Conservation (phyloP, 2,329 filamentous ascomycete species). For the Penicillium sclerotiorum region DNA sequence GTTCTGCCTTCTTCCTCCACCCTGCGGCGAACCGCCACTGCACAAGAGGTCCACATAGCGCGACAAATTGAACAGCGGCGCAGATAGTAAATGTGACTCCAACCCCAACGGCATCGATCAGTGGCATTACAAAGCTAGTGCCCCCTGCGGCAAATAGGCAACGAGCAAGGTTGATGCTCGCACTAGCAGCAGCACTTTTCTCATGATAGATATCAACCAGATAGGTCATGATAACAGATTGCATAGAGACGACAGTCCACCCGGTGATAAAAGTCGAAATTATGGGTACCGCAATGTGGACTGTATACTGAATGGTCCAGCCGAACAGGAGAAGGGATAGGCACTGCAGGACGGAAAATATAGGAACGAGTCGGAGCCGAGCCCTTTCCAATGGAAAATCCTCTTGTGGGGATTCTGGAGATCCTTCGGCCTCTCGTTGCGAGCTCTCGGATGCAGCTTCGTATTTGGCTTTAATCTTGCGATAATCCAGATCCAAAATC, state of each 20-base stretch:
- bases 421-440: neutral
- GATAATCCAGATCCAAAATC: constrained; percentile 57
- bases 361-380: constrained; percentile 52
- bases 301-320: constrained; percentile 54
- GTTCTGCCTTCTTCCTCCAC: constrained; percentile 36
- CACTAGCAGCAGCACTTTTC: constrained; percentile 55
- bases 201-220: constrained; percentile 57
- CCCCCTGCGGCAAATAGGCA: constrained; percentile 57
- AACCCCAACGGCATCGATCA: constrained; percentile 51
- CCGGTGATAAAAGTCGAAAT: constrained; percentile 56
- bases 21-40: constrained; percentile 47
- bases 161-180: constrained; percentile 56
- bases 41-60: constrained; percentile 48
- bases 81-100: constrained; percentile 54
- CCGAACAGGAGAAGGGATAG: constrained; percentile 54
- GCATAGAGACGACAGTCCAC: constrained; percentile 55
- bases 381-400: constrained; percentile 55
- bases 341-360: constrained; percentile 51
- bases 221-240: constrained; percentile 55
- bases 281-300: constrained; percentile 55
- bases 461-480: constrained; percentile 40
- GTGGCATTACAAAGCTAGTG: constrained; percentile 54
- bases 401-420: constrained; percentile 3
- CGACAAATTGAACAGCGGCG: constrained; percentile 47
- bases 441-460: constrained; percentile 16